Evolutionary conservation across 1,284 basidiomycete species (phyloP).

Genomic region (Irpex rosettiformis): DNA sequence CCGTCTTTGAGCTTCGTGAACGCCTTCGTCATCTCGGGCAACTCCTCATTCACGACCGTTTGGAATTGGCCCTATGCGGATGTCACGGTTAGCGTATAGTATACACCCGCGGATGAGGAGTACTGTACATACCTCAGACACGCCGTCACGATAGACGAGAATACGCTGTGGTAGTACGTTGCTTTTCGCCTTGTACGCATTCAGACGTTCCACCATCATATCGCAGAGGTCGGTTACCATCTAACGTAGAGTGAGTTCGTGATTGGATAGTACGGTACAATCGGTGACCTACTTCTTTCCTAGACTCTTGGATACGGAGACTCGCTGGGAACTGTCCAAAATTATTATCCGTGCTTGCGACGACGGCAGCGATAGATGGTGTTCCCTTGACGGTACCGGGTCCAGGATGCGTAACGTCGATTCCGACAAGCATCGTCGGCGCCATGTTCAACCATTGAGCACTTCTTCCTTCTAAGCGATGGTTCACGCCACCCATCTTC

Average conservation of each 20-base stretch:
- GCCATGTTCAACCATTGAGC: constrained; percentile 52
- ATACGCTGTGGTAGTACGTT: constrained; percentile 54
- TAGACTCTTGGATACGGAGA: constrained; percentile 66
- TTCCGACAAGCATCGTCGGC: constrained; percentile 77
- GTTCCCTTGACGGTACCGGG: constrained; percentile 61
- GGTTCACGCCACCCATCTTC: constrained; percentile 78
- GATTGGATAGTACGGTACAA: neutral
- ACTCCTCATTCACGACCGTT: constrained; percentile 62
- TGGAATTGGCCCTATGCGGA: constrained; percentile 63
- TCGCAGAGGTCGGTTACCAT: constrained; percentile 64
- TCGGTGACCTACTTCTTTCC: constrained; percentile 57
- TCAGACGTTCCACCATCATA: constrained; percentile 71
- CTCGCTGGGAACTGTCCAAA: constrained; percentile 72
- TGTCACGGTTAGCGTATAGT: neutral
- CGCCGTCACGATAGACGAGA: constrained; percentile 76
- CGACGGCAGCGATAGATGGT: constrained; percentile 79
- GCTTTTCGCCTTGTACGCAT: constrained; percentile 46
- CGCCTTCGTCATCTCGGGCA: constrained; percentile 59
- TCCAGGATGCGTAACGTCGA: constrained; percentile 82
- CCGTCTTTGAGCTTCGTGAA: constrained; percentile 50
- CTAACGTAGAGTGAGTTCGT: constrained; percentile 32
- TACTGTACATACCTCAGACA: constrained; percentile 60
- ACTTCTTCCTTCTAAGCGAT: constrained; percentile 48
- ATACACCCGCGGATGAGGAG: neutral
- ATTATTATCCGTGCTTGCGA: constrained; percentile 61